Evolutionary conservation across 2,329 filamentous ascomycete genomes (phyloP), one percentile per base, ranked within the genome.

Genomic region (Harringtonia aguacate): DNA sequence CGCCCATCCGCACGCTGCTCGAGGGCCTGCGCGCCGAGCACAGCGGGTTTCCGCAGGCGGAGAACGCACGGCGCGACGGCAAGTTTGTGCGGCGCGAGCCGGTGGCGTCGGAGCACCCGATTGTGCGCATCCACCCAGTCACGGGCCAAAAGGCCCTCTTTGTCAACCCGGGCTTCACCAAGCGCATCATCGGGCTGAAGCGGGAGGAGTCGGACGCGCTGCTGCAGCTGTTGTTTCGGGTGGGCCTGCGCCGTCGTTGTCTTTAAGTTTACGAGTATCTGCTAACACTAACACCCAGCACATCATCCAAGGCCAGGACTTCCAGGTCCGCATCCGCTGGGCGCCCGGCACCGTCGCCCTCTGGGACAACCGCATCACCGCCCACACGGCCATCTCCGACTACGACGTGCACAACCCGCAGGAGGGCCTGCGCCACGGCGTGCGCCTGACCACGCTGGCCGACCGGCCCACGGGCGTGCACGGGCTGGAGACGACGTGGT

Each of bases 111-210:
- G 75, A 79, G 39, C 87, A 94, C 55, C 87, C 87, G 0, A 67
- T 94, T 47, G 77, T 94, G 3, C 70, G 86, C n/a, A 89, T 86
- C 1, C 86, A 94, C 57, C 86, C 87, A 0, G 48, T 44, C 8
- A 94, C 87, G 0, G 85, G 86, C 15, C 84, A 92, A 61, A 94
- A 92, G 66, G 81, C 84, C 0, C 66, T 94, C 5, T 94, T 77
- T 53, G 77, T 94, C 31, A 94, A 94, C 60, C 81, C 81, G 3
- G 44, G 41, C 15, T 46, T 45, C 42, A 50, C 79, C 84, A 45
- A 71, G 79, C 51, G 55, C 18, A 81, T 84, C 38, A 64, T 81
- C 2, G 78, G 78, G 4, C 74, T 73, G 56, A 81, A 81, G 62
- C 73, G 77, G 44, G 80, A 84, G 55, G 80, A 84, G 56, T 78